A percentile compares a stretch with the other conserved stretches of the same genome.
Conservation (phyloP, 495 filamentous ascomycete species). For the Aspergillus bertholletiae region DNA sequence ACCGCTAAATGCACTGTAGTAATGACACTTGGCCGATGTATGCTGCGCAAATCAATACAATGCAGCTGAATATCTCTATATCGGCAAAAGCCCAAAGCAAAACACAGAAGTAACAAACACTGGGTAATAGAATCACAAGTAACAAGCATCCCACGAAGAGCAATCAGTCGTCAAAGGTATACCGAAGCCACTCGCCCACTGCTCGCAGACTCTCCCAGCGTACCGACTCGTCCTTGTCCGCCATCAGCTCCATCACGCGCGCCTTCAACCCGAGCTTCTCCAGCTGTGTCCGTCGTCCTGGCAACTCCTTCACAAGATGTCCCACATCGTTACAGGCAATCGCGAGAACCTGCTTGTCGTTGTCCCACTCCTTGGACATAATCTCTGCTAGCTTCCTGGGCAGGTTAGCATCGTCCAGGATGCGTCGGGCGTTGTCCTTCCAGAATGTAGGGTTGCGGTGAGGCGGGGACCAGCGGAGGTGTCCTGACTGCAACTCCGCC, state of each 20-base stretch:
- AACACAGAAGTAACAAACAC: slow-evolving; percentile 2
- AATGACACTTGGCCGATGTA: slow-evolving; percentile 8
- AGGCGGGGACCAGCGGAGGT: slow-evolving; percentile 92
- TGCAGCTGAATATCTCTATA: slow-evolving; percentile 8
- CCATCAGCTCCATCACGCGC: slow-evolving; percentile 95
- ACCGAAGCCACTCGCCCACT: slow-evolving; percentile 90
- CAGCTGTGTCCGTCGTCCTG: slow-evolving; percentile 75
- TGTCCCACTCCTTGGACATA: slow-evolving; percentile 78
- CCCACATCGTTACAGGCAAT: slow-evolving; percentile 96
- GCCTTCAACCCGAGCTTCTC: slow-evolving; percentile 90
- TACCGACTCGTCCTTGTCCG: slow-evolving; percentile 80
- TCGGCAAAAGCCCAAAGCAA: slow-evolving; percentile 1
- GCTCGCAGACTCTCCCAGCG: slow-evolving; percentile 94
- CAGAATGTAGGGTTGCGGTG: slow-evolving; percentile 90
- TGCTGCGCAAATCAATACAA: slow-evolving; percentile 11
- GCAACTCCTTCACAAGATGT: slow-evolving; percentile 82
- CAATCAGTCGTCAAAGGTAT: slow-evolving; percentile 65
- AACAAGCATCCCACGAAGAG: background rate
- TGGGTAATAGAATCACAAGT: slow-evolving; percentile 15
- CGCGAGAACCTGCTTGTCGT: slow-evolving; percentile 91
- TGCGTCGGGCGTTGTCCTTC: slow-evolving; percentile 90
- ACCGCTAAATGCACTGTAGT: slow-evolving; percentile 12
- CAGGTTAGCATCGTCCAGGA: slow-evolving; percentile 79
- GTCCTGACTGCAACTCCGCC: slow-evolving; percentile 81
- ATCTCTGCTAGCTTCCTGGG: slow-evolving; percentile 85